Evolutionary conservation across 2,329 filamentous ascomycete genomes (phyloP), one percentile per base, ranked within the genome.

Genomic region (Cytospora chrysosperma): DNA sequence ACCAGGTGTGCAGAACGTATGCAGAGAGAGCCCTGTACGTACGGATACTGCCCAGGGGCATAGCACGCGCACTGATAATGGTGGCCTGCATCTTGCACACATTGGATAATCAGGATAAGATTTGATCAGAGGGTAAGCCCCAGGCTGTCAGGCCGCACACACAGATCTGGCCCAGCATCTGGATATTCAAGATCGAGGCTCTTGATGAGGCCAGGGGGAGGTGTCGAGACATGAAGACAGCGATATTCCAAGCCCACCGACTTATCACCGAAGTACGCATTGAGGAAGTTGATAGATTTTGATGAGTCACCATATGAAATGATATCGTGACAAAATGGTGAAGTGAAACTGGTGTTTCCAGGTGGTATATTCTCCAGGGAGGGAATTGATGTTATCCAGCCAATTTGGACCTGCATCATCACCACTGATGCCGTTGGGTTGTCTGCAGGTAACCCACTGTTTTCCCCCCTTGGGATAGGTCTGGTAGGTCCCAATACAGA

Each of bases 391-490:
- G 5, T 2, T 4, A n/a, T n/a, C 9, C 27, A 47, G 43, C 27
- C 51, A 43, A 17, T 51, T 49, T 49, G 28, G 28, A 54, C 27
- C 43, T 47, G 43, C n/a, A 47, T 47, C 40, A 21, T 47, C 43
- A 34, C 32, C 12, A 19, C 19, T 12, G n/a, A 24, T n/a, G 34
- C 34, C 28, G 37, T 40, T 37, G 56, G 37, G 51, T 52, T 27
- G n/a, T 60, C 56, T 50, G 63, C 47, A 58, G 59, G 47, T 47
- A 53, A 49, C 61, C 61, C 51, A 59, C 61, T 49, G 30, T 55
- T 55, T 55, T 24, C 24, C 24, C 40, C 43, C n/a, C 43, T 24
- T 2, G 5, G 30, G 5, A 32, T 10, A 32, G 30, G 30, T 32
- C 30, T 32, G 30, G 30, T 10, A 32, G 30, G 30, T 32, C 30